Evolutionary conservation across 2,329 filamentous ascomycete genomes (phyloP).

Genomic region (Colletotrichum acutatum): DNA sequence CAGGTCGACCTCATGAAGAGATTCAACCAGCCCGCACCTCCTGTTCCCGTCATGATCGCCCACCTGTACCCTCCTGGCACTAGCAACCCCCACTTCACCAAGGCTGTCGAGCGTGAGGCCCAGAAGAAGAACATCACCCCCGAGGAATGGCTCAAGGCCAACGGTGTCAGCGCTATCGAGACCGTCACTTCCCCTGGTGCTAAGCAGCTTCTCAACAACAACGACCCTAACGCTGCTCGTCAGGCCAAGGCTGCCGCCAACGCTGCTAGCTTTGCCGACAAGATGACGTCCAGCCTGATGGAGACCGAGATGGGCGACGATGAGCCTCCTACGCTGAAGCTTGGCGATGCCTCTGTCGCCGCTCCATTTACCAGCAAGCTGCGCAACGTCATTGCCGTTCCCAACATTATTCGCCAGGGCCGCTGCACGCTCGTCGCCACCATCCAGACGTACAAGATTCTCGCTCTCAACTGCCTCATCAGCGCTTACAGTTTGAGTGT

Average conservation of each 20-base stretch:
- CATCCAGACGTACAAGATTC: constrained; percentile 99
- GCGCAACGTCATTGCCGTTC: constrained; percentile 94
- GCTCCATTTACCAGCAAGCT: constrained; percentile 98
- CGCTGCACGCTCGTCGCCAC: constrained; percentile 97
- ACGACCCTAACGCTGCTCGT: constrained; percentile 65
- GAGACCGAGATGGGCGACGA: constrained; percentile 87
- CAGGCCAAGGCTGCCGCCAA: constrained; percentile 76
- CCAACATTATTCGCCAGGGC: constrained; percentile 98
- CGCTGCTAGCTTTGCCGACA: constrained; percentile 84
- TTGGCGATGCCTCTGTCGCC: constrained; percentile 96
- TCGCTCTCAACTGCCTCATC: constrained; percentile 97
- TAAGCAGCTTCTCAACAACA: constrained; percentile 63
- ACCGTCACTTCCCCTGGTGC: constrained; percentile 76
- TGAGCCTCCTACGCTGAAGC: constrained; percentile 94
- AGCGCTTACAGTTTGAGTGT: constrained; percentile 97
- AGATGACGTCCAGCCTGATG: constrained; percentile 88
- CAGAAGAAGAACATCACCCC: constrained; percentile 78
- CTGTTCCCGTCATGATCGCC: constrained; percentile 90
- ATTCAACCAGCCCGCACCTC: constrained; percentile 94
- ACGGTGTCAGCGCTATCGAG: constrained; percentile 66
- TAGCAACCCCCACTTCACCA: constrained; percentile 91
- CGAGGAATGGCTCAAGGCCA: constrained; percentile 65
- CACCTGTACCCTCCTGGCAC: constrained; percentile 94
- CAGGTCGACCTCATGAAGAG: constrained; percentile 90
- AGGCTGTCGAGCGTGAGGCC: constrained; percentile 89